phyloP scores from a whole-genome alignment of 805 yeast species.

The Ogataea siamensis region DNA sequence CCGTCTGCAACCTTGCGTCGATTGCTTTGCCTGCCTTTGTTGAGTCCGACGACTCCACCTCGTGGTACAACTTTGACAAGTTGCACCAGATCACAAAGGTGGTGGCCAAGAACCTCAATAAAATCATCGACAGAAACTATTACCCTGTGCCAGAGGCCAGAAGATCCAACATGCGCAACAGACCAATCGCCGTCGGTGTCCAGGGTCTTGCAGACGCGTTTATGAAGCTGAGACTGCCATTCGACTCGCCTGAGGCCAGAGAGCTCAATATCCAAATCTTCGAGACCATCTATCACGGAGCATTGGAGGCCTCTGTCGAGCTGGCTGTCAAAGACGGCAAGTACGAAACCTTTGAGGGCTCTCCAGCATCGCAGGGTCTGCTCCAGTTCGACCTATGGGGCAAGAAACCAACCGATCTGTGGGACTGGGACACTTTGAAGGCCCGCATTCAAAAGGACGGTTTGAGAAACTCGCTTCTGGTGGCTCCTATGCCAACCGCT shows the following conservation, averaged over 20 bases:
- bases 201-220: constrained; percentile 63
- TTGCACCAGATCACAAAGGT: constrained; percentile 55
- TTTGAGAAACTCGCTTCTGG: constrained; percentile 55
- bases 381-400: constrained; percentile 60
- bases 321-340: constrained; percentile 50
- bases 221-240: constrained; percentile 54
- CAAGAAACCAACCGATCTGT: constrained; percentile 56
- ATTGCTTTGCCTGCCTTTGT: constrained; percentile 57
- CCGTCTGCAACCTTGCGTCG: constrained; percentile 62
- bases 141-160: constrained; percentile 57
- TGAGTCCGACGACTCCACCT: constrained; percentile 39
- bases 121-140: constrained; percentile 53
- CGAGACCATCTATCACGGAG: constrained; percentile 61
- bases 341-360: constrained; percentile 50
- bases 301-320: constrained; percentile 56
- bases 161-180: constrained; percentile 52
- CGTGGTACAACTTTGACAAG: constrained; percentile 55
- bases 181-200: constrained; percentile 64
- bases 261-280: constrained; percentile 57
- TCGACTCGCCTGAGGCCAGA: constrained; percentile 56
- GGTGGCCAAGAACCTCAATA: constrained; percentile 53
- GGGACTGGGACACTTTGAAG: constrained; percentile 58
- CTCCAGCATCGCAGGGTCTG: constrained; percentile 58
- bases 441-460: constrained; percentile 48
- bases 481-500: constrained; percentile 70